Evolutionary conservation across 441 rosid genomes (phyloP).

Genomic region (Brassica balearica): DNA sequence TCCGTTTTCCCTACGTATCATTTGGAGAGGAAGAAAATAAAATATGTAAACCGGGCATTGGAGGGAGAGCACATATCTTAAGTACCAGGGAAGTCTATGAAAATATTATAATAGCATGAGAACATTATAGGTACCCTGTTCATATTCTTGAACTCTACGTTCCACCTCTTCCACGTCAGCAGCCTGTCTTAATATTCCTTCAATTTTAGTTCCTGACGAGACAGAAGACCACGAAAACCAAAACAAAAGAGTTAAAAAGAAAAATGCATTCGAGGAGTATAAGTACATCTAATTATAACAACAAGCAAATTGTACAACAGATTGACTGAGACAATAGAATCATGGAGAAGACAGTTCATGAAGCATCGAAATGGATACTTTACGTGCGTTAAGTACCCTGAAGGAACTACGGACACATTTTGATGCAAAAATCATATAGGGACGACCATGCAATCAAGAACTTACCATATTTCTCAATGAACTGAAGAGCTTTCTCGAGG

Average conservation of each 20-base stretch:
- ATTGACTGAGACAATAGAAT: conserved; percentile 19
- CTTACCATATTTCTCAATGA: conserved; percentile 94
- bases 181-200: conserved; percentile 91
- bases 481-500: conserved; percentile 97
- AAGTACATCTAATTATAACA: conserved; percentile 1
- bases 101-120: conserved; percentile 27
- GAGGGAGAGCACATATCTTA: conserved; percentile 12
- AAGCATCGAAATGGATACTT: conserved; percentile 5
- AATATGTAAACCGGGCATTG: background rate
- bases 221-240: conserved; percentile 34
- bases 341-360: conserved; percentile 15
- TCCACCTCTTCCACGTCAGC: conserved; percentile 99
- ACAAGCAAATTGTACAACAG: conserved; percentile 12
- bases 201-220: conserved; percentile 76
- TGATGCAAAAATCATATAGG: conserved; percentile 9
- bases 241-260: conserved; percentile 11
- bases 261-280: background rate
- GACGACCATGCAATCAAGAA: conserved; percentile 18
- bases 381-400: conserved; percentile 21
- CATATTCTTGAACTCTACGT: conserved; percentile 93
- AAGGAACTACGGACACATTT: conserved; percentile 4
- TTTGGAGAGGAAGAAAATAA: conserved; percentile 25
- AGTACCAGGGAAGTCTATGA: conserved; percentile 12
- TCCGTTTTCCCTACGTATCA: conserved; percentile 73
- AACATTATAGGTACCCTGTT: conserved; percentile 67